Conservation (phyloP, 2,329 filamentous ascomycete species). For the Colletotrichum cereale region DNA sequence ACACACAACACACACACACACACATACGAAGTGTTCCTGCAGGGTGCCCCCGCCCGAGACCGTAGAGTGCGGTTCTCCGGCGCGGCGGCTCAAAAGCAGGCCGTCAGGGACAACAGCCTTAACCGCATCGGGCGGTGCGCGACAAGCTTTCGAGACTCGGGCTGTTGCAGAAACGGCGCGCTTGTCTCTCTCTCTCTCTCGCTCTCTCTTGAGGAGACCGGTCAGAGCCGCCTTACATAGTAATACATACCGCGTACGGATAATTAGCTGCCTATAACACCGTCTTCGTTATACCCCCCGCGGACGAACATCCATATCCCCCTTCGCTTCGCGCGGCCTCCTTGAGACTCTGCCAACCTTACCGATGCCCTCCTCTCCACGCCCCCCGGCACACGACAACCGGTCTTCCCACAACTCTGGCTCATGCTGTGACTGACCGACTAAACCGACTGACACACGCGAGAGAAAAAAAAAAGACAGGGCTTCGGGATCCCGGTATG, state of each 20-base stretch:
- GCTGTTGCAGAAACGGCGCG: conserved; percentile 20
- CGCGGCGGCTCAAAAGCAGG: conserved; percentile 26
- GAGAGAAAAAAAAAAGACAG: too few relatives aligned
- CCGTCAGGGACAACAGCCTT: conserved; percentile 33
- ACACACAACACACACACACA: too few relatives aligned
- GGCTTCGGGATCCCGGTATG: not conserved
- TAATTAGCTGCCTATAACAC: not conserved
- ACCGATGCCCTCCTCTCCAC: not conserved
- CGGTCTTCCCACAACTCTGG: conserved; percentile 1
- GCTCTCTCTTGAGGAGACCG: not conserved
- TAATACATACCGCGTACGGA: too few relatives aligned
- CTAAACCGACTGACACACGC: too few relatives aligned
- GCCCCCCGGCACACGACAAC: conserved; percentile 18
- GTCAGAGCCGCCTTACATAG: too few relatives aligned
- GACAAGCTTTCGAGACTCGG: conserved; percentile 35
- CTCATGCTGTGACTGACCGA: conserved; percentile 3
- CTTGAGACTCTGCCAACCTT: conserved; percentile 13
- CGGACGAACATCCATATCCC: not conserved
- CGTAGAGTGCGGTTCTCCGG: not conserved
- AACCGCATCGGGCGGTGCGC: conserved; percentile 10
- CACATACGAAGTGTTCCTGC: not conserved
- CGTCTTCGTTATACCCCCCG: not conserved
- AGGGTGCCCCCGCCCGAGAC: conserved; percentile 7
- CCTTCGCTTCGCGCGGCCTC: conserved; percentile 26
- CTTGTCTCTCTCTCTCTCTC: too few relatives aligned